Evolutionary conservation across 2,329 filamentous ascomycete species (phyloP), one percentile per base, ranked within the genome.

Genomic region (Microdochium trichocladiopsis): DNA sequence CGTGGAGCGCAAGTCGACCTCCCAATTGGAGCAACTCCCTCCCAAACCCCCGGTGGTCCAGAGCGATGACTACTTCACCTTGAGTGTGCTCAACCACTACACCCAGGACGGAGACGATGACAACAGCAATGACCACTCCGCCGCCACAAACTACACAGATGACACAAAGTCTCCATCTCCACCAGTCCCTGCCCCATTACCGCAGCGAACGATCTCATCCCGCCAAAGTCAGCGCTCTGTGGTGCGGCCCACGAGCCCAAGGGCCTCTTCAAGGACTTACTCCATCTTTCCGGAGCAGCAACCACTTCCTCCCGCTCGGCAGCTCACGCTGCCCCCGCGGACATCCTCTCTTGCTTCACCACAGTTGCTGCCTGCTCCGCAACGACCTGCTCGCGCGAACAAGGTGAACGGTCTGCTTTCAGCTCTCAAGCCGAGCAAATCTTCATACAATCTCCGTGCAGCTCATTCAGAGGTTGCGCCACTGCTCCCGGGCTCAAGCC

Each of bases 241-340:
- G 4, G 21, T 18, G 6, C 41, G 41, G 22, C 41, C 41, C 12
- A 50, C 53, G 28, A 54, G 53, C 1, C 58, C 56, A 48, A 57
- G 55, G 41, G 53, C 50, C 41, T 25, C 58, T 2, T 49, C 51
- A 58, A 64, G 41, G 18, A 68, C 65, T 2, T 74, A 74, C 54
- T 73, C 73, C 1, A 64, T 72, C 37, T 75, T 73, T 53, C 72
- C 73, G 4, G 74, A 69, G 58, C 56, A 63, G n/a, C 49, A 58
- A 22, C 51, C 55, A 3, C 41, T 33, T 4, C 52, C 48, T 16
- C 24, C 55, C 8, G 52, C 50, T 2, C 58, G 57, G 25, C 41
- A 45, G 18, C 54, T 62, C 6, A 55, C 59, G 2, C 63, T 70
- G 8, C 70, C 70, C 14, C 66, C 70, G 41, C 63, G 66, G 31